These are phyloP conservation scores for Fraxinus pennsylvanica DNA, from an alignment of 257 asterid species.

Conservation along the genomic window DNA sequence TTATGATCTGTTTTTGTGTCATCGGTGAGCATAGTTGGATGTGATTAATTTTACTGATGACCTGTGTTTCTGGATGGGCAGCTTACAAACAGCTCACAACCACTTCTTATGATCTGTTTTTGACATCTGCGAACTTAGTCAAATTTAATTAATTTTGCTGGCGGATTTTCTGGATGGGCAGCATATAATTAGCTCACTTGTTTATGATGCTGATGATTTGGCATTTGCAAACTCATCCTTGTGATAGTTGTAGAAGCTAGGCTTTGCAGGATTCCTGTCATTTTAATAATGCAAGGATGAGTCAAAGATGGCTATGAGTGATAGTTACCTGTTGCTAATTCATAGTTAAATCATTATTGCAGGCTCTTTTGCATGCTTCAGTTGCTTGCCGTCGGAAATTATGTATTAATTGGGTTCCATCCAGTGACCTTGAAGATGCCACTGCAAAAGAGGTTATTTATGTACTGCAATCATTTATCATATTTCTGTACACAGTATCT, in stretches of 20 bases:
- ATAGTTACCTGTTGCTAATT: slow-evolving; percentile 20
- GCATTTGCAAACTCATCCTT: background rate
- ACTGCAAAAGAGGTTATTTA: slow-evolving; percentile 62
- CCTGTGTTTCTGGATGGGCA: background rate
- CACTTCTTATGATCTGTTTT: background rate
- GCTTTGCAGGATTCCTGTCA: slow-evolving; percentile 12
- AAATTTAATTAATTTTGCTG: background rate
- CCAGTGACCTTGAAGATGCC: slow-evolving; percentile 83
- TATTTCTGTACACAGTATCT: slow-evolving; percentile 26
- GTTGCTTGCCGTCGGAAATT: slow-evolving; percentile 75
- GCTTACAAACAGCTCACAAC: background rate
- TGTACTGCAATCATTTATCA: slow-evolving; percentile 18
- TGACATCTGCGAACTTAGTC: background rate
- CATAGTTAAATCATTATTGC: slow-evolving; percentile 31
- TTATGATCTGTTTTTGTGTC: background rate
- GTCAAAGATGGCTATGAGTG: slow-evolving; percentile 1
- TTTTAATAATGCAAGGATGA: background rate
- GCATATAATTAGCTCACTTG: background rate
- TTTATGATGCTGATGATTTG: background rate
- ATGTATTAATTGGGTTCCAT: slow-evolving; percentile 83
- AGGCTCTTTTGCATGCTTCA: slow-evolving; percentile 97
- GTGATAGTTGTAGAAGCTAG: background rate
- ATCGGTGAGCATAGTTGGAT: background rate
- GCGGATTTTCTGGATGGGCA: background rate
- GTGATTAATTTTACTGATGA: background rate